Base-by-base conservation (phyloP, 176 grass and related monocot species). In the Bonia amplexicaulis region DNA sequence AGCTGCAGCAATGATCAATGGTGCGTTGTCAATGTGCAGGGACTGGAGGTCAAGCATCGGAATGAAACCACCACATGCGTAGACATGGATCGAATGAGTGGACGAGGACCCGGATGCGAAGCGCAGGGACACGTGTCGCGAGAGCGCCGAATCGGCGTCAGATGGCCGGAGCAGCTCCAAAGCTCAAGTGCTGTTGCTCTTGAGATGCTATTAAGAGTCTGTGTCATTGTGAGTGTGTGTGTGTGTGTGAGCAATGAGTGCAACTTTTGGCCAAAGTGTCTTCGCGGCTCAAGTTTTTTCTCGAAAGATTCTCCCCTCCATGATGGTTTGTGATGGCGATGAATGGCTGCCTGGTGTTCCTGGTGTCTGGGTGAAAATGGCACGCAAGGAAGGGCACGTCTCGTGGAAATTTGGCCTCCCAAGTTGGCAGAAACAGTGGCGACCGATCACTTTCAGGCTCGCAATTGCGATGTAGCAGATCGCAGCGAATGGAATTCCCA, bases 261-360 rank as follows among this genome's bases (percentile, higher is more conserved):
- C 85, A 84, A 42, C 69, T 87, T 90, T 84, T 80, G 89, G 85
- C 85, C 85, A 90, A 78, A 82, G 60, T 66, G 66, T 67, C 49
- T 80, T 87, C 51, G n/a, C 22, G 1, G 69, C 83, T 66, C 80
- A 54, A 49, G 61, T 35, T 63, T 74, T 85, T 85, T 40, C 60
- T 44, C 22, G 9, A 79, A 80, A 87, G 84, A 87, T 84, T 87
- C 84, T 53, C 60, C 6, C 66, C 19, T 75, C 76, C 68, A 80
- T 87, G 89, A 87, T 90, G 80, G 22, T 45, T 55, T 51, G 44
- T 70, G 63, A 89, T 73, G 52, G 67, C 7, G 40, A 74, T 66
- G 66, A 42, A 59, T 22, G 39, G 68, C 57, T 44, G n/a, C 73
- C 51, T n/a, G 72, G 26, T 77, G 64, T 48, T 26, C 19, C 26